Evolutionary conservation across 2,329 filamentous ascomycete species (phyloP).

Genomic region (Neofusicoccum parvum): DNA sequence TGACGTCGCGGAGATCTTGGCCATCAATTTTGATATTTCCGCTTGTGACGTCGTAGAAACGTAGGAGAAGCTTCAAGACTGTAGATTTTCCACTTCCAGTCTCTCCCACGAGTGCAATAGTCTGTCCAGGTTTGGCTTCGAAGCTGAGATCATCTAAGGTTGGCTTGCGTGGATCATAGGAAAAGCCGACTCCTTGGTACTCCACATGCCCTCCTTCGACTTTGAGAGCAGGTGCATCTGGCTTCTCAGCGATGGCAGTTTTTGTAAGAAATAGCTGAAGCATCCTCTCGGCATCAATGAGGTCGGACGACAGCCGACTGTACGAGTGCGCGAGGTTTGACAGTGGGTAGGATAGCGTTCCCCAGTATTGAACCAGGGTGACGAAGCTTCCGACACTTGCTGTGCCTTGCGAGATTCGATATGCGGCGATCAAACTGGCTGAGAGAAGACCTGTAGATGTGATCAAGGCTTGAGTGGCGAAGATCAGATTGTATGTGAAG

Average conservation of each 20-base stretch:
- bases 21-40: slow-evolving; percentile 61
- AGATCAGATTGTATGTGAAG: slow-evolving; percentile 25
- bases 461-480: slow-evolving; percentile 49
- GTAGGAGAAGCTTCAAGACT: slow-evolving; percentile 61
- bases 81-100: slow-evolving; percentile 67
- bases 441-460: slow-evolving; percentile 53
- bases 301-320: slow-evolving; percentile 20
- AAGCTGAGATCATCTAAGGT: slow-evolving; percentile 56
- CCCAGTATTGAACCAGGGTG: slow-evolving; percentile 68
- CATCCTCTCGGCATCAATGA: slow-evolving; percentile 26
- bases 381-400: slow-evolving; percentile 62
- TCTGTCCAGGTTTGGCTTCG: slow-evolving; percentile 54
- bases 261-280: slow-evolving; percentile 24
- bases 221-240: slow-evolving; percentile 35
- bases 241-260: slow-evolving; percentile 20
- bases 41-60: slow-evolving; percentile 61
- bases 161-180: slow-evolving; percentile 57
- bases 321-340: slow-evolving; percentile 32
- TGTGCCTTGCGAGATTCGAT: slow-evolving; percentile 47
- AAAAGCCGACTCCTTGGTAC: slow-evolving; percentile 58
- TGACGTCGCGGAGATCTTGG: slow-evolving; percentile 62
- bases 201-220: slow-evolving; percentile 53
- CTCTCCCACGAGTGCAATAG: slow-evolving; percentile 63
- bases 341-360: slow-evolving; percentile 50
- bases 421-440: slow-evolving; percentile 57